phyloP scores from a whole-genome alignment of 768 basidiomycete genomes.

The Arthromyces matolae region DNA sequence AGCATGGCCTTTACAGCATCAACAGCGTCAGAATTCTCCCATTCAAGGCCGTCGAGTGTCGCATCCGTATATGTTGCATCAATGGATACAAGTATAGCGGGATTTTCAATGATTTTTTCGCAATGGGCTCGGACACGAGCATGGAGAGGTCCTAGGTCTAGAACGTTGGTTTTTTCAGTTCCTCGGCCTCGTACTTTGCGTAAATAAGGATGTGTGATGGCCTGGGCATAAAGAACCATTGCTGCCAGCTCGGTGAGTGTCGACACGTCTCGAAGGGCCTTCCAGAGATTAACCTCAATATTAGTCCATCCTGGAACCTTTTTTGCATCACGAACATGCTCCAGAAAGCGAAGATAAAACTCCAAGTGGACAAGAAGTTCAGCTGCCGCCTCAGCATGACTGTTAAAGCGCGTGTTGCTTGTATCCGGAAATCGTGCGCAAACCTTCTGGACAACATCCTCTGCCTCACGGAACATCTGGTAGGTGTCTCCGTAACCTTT shows the following conservation, averaged over 20 bases:
- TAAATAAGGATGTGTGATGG: conserved; percentile 28
- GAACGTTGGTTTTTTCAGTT: conserved; percentile 15
- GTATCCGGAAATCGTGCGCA: too few species aligned
- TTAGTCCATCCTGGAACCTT: conserved; percentile 15
- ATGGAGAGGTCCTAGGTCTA: conserved; percentile 27
- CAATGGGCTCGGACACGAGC: conserved; percentile 12
- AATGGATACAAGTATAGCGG: conserved; percentile 17
- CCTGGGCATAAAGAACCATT: conserved; percentile 22
- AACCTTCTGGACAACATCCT: too few species aligned
- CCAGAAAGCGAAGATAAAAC: conserved; percentile 21
- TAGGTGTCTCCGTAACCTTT: too few species aligned
- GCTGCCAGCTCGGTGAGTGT: conserved; percentile 28
- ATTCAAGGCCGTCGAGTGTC: conserved; percentile 23
- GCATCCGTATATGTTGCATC: conserved; percentile 12
- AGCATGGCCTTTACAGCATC: conserved; percentile 11
- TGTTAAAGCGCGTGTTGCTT: too few species aligned
- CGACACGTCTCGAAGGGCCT: conserved; percentile 20
- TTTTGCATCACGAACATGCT: conserved; percentile 22
- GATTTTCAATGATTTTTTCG: conserved; percentile 19
- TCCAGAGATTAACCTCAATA: conserved; percentile 26
- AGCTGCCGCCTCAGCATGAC: conserved; percentile 20
- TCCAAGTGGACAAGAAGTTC: conserved; percentile 20
- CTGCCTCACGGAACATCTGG: too few species aligned
- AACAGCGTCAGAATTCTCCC: conserved; percentile 20
- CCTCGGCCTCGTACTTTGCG: conserved; percentile 16